Evolutionary conservation across 129 eudicot genomes (phyloP).

Genomic region (Gnaphalium uliginosum): DNA sequence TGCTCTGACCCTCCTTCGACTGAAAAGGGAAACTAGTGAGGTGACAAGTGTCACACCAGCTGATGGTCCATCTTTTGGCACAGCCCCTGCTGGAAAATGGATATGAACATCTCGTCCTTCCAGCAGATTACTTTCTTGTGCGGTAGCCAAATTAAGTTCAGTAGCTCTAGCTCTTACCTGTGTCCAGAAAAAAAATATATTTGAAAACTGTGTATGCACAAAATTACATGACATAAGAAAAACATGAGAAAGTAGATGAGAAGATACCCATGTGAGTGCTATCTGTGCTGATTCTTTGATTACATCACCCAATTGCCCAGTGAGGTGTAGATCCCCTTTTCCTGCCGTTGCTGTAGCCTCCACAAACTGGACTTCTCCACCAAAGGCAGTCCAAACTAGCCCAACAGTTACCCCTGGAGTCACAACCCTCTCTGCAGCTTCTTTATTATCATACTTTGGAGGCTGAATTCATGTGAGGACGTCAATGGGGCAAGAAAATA

Average conservation of each 20-base stretch:
- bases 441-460: constrained; percentile 80
- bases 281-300: constrained; percentile 97
- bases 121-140: constrained; percentile 58
- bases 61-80: constrained; percentile 96
- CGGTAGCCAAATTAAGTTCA: constrained; percentile 66
- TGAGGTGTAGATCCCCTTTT: constrained; percentile 89
- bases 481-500: constrained; percentile 4
- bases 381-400: constrained; percentile 89
- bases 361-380: constrained; percentile 96
- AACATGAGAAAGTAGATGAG: background rate
- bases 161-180: constrained; percentile 88
- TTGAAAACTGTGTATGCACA: background rate
- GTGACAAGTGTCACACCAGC: constrained; percentile 98
- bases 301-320: constrained; percentile 97
- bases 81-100: constrained; percentile 98
- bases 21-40: constrained; percentile 77
- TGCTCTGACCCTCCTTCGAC: constrained; percentile 73
- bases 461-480: constrained; percentile 49
- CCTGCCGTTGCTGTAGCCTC: constrained; percentile 87
- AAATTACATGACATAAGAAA: background rate
- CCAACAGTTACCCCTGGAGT: constrained; percentile 91
- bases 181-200: background rate
- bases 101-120: constrained; percentile 86
- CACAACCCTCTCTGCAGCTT: constrained; percentile 84
- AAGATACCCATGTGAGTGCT: constrained; percentile 89